Conservation (phyloP, 1,284 basidiomycete genomes). For the Cryptococcus deneoformans region DNA sequence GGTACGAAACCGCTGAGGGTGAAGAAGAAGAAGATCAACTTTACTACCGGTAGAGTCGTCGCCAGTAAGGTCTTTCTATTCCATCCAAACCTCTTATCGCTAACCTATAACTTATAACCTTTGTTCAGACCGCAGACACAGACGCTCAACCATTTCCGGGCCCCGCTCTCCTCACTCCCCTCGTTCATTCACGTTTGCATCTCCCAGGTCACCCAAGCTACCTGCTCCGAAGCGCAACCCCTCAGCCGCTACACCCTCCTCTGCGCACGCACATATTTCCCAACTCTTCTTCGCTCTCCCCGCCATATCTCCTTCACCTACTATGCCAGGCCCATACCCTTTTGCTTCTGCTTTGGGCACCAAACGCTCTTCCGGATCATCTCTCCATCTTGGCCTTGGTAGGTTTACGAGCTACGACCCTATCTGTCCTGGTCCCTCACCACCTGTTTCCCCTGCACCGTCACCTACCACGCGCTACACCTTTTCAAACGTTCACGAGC, state of each 20-base stretch:
- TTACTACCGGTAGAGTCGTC: too few species aligned
- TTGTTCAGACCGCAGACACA: slow-evolving; percentile 2
- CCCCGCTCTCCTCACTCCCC: slow-evolving; percentile 24
- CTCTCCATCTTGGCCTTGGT: slow-evolving; percentile 29
- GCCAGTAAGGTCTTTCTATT: not conserved
- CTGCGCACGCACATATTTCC: slow-evolving; percentile 18
- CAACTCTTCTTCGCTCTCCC: slow-evolving; percentile 9
- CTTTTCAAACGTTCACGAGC: not conserved
- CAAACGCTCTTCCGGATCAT: slow-evolving; percentile 6
- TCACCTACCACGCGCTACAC: slow-evolving; percentile 11
- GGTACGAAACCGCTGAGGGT: slow-evolving; percentile 29
- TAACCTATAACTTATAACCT: not conserved
- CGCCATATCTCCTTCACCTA: not conserved
- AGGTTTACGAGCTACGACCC: slow-evolving; percentile 22
- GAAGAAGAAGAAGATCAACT: slow-evolving; percentile 19
- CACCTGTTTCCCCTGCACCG: slow-evolving; percentile 15
- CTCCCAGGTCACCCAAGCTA: slow-evolving; percentile 1
- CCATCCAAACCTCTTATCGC: not conserved
- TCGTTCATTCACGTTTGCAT: not conserved
- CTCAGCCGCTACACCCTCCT: not conserved
- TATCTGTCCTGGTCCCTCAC: slow-evolving; percentile 14
- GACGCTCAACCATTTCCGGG: slow-evolving; percentile 12
- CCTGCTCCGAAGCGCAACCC: slow-evolving; percentile 1
- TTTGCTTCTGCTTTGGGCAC: not conserved
- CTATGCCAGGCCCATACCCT: slow-evolving; percentile 6